These are phyloP conservation scores for Limnanthes douglasii DNA, from an alignment of 345 rosid species.

Conservation along the genomic window DNA sequence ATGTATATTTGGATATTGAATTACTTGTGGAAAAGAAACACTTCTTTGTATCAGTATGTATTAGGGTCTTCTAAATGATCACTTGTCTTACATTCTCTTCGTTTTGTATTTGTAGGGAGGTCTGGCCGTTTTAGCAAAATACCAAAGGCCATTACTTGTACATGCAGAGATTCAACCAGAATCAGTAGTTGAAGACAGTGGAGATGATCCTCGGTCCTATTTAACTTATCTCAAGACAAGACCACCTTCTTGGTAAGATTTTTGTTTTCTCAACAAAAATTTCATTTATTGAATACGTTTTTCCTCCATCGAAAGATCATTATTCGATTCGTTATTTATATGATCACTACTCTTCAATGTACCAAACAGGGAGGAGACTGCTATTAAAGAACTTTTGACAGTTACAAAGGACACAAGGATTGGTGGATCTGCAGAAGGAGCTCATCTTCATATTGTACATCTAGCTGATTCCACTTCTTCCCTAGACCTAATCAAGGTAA, in stretches of 20 bases:
- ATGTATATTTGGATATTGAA: slow-evolving; percentile 3
- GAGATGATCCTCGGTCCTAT: slow-evolving; percentile 45
- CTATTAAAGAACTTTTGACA: slow-evolving; percentile 54
- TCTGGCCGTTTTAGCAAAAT: slow-evolving; percentile 60
- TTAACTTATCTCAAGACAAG: slow-evolving; percentile 75
- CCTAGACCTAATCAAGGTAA: slow-evolving; percentile 69
- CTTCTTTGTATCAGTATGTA: too few species aligned
- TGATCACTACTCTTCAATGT: slow-evolving; percentile 1
- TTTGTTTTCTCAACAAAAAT: slow-evolving; percentile 5
- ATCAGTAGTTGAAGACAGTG: slow-evolving; percentile 19
- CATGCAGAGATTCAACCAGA: slow-evolving; percentile 68
- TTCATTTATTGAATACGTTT: too few species aligned
- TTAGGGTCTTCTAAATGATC: too few species aligned
- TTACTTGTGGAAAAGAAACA: too few species aligned
- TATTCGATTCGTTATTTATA: too few species aligned
- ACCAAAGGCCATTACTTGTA: slow-evolving; percentile 77
- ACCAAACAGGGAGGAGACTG: slow-evolving; percentile 74
- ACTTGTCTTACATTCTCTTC: neutral
- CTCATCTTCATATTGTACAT: slow-evolving; percentile 94
- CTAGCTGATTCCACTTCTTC: slow-evolving; percentile 74
- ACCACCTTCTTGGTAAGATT: slow-evolving; percentile 60
- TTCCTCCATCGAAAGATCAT: neutral
- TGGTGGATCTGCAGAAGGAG: slow-evolving; percentile 78
- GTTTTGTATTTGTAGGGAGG: slow-evolving; percentile 51
- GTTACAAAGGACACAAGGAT: slow-evolving; percentile 50